These are phyloP conservation scores for Monilinia fructicola DNA, from an alignment of 2,329 filamentous ascomycete genomes.

Conservation along the genomic window DNA sequence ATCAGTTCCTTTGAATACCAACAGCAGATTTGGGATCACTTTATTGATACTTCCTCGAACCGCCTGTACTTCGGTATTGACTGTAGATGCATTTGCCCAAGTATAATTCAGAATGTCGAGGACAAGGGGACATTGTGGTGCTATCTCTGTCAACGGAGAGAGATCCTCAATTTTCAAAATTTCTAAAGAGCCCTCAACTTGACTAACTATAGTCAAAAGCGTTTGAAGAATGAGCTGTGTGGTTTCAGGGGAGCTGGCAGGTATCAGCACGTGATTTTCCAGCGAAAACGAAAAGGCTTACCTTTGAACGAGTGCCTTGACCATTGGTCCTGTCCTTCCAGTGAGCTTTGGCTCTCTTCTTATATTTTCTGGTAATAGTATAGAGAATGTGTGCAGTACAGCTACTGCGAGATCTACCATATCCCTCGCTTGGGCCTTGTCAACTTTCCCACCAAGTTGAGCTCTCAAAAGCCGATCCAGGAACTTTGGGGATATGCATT, in stretches of 20 bases:
- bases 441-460: conserved; percentile 44
- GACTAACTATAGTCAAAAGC: conserved; percentile 55
- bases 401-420: conserved; percentile 65
- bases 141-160: conserved; percentile 56
- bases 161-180: conserved; percentile 53
- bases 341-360: conserved; percentile 50
- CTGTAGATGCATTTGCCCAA: conserved; percentile 53
- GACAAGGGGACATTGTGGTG: conserved; percentile 53
- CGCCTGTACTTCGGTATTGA: conserved; percentile 37
- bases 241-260: conserved; percentile 52
- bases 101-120: conserved; percentile 57
- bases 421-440: conserved; percentile 50
- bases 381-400: conserved; percentile 61
- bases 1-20: conserved; percentile 59
- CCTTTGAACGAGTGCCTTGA: conserved; percentile 56
- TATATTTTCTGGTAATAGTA: conserved; percentile 53
- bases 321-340: conserved; percentile 53
- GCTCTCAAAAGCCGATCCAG: conserved; percentile 62
- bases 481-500: conserved; percentile 60
- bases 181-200: conserved; percentile 49
- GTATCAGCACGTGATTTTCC: conserved; percentile 24
- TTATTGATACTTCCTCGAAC: conserved; percentile 48
- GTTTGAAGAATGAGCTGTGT: conserved; percentile 55
- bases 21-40: conserved; percentile 50
- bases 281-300: conserved; percentile 37